A percentile compares a stretch with the other conserved stretches of the same genome.
Evolutionary conservation across 2,329 filamentous ascomycete species (phyloP).

Genomic region (Fusarium ramigenum): DNA sequence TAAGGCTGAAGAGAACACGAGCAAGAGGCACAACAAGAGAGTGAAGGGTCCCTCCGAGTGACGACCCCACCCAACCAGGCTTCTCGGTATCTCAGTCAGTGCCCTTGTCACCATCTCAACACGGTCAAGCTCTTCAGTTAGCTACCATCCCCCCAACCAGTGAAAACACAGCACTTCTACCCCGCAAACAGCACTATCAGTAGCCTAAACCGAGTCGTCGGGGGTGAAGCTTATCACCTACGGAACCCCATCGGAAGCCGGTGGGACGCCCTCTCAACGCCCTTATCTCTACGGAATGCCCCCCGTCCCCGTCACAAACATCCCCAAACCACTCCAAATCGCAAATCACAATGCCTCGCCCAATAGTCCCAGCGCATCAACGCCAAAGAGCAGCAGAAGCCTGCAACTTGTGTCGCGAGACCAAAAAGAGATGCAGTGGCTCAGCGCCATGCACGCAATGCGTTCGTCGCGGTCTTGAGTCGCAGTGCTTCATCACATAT

Average conservation of each 20-base stretch:
- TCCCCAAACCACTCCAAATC: neutral
- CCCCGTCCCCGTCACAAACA: neutral
- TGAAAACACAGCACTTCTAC: neutral
- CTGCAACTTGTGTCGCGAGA: slow-evolving; percentile 57
- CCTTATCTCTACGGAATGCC: neutral
- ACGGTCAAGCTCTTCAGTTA: neutral
- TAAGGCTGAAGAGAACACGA: neutral
- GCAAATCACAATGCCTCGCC: slow-evolving; percentile 56
- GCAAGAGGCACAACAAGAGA: neutral
- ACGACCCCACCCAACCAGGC: neutral
- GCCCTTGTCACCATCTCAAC: neutral
- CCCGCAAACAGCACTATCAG: slow-evolving; percentile 11
- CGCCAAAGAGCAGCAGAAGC: slow-evolving; percentile 59
- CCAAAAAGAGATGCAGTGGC: slow-evolving; percentile 62
- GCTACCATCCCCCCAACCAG: neutral
- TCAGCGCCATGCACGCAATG: slow-evolving; percentile 59
- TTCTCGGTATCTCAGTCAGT: neutral
- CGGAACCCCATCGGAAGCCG: slow-evolving; percentile 6
- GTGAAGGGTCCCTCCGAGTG: neutral
- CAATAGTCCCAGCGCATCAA: slow-evolving; percentile 59
- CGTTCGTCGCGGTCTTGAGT: slow-evolving; percentile 53
- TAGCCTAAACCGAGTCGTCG: neutral
- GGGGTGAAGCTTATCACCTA: slow-evolving; percentile 3
- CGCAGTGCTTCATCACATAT: slow-evolving; percentile 50
- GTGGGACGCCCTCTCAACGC: neutral